These are phyloP conservation scores for Termitomyces sp. DNA, from an alignment of 768 basidiomycete species.

Conservation along the genomic window DNA sequence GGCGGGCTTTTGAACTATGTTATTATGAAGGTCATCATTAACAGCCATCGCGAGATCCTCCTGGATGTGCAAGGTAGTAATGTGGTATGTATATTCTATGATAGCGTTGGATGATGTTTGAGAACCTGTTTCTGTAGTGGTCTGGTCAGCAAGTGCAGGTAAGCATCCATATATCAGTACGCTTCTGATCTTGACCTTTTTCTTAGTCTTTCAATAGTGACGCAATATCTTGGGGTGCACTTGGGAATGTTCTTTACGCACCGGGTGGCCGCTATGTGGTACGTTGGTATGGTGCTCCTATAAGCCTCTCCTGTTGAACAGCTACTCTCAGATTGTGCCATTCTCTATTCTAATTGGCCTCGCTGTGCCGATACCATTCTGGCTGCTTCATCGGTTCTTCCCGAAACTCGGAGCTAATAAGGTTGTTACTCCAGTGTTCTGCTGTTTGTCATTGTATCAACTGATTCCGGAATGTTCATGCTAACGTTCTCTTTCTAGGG, in stretches of 20 bases:
- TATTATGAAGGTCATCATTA: slow-evolving; percentile 40
- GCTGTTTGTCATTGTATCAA: slow-evolving; percentile 20
- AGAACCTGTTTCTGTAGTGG: slow-evolving; percentile 22
- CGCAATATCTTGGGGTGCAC: slow-evolving; percentile 52
- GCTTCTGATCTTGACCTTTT: background rate
- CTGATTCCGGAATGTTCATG: no score
- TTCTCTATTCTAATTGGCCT: slow-evolving; percentile 38
- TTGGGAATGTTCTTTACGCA: slow-evolving; percentile 40
- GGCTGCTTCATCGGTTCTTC: slow-evolving; percentile 37
- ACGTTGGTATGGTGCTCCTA: background rate
- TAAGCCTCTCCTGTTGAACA: background rate
- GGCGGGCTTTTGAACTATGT: slow-evolving; percentile 46
- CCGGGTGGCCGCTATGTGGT: slow-evolving; percentile 39
- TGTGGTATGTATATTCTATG: background rate
- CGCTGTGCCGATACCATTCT: slow-evolving; percentile 46
- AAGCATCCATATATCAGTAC: background rate
- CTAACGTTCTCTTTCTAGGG: background rate
- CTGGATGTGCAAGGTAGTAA: slow-evolving; percentile 13
- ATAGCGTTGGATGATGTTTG: no score
- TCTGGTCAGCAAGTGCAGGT: slow-evolving; percentile 40
- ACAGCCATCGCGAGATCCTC: background rate
- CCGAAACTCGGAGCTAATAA: slow-evolving; percentile 41
- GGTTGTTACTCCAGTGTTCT: slow-evolving; percentile 32
- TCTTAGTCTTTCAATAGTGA: slow-evolving; percentile 42
- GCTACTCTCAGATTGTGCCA: slow-evolving; percentile 31